Evolutionary conservation across 257 asterid species (phyloP).

Genomic region (Echium plantagineum): DNA sequence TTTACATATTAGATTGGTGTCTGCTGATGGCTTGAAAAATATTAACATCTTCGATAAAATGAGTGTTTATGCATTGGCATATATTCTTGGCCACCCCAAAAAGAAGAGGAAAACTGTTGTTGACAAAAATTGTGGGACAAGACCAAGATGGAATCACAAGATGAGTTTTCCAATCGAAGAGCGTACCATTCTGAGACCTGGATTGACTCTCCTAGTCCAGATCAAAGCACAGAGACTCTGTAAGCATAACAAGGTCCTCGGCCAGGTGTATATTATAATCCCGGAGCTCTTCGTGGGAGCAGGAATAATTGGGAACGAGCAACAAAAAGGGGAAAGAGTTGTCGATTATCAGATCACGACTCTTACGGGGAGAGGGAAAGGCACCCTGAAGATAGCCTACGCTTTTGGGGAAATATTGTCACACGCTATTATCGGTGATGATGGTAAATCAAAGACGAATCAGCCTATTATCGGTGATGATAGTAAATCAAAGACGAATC

Average conservation of each 20-base stretch:
- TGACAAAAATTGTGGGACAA: conserved; percentile 23
- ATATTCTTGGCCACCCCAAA: conserved; percentile 5
- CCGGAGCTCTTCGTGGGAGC: conserved; percentile 27
- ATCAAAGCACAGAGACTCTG: conserved; percentile 34
- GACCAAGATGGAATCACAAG: conserved; percentile 28
- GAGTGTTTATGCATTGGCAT: conserved; percentile 21
- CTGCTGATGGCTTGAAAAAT: conserved; percentile 27
- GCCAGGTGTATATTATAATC: conserved; percentile 46
- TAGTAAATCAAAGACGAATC: no score
- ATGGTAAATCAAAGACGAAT: no score
- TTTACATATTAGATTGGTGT: conserved; percentile 21
- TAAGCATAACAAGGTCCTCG: conserved; percentile 35
- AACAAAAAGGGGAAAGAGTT: conserved; percentile 10
- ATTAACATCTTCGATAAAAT: conserved; percentile 21
- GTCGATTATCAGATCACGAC: conserved; percentile 48
- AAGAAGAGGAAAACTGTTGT: conserved; percentile 20
- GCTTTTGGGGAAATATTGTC: conserved; percentile 34
- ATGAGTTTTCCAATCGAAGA: conserved; percentile 38
- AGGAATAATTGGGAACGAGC: background rate
- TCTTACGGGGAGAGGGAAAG: conserved; percentile 50
- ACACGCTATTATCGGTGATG: no score
- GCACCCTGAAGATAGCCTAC: conserved; percentile 50
- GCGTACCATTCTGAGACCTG: conserved; percentile 41
- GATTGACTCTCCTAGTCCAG: conserved; percentile 35
- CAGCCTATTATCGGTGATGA: no score